phyloP scores from a whole-genome alignment of 1,284 basidiomycete genomes.

The Tranzscheliella williamsii region DNA sequence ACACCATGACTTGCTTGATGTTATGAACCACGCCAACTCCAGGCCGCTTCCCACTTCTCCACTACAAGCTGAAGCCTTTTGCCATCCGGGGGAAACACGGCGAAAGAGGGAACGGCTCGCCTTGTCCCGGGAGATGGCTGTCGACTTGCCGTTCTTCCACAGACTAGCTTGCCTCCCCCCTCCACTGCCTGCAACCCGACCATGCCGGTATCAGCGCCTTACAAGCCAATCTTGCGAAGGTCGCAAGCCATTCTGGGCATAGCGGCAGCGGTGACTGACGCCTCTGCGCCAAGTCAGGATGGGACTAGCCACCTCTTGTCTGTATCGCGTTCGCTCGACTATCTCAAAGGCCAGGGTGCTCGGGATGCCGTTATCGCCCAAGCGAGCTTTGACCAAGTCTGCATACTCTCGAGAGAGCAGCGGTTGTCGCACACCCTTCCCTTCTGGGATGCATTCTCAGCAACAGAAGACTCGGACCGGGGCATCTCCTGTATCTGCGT shows the following conservation, averaged over 20 bases:
- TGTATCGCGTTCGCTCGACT: neutral
- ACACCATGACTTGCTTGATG: too few species aligned
- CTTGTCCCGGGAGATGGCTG: too few species aligned
- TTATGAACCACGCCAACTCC: too few species aligned
- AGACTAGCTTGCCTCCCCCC: too few species aligned
- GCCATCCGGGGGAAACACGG: too few species aligned
- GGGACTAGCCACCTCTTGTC: neutral
- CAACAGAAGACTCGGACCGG: slow-evolving; percentile 18
- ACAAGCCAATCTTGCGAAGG: neutral
- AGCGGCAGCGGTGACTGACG: neutral
- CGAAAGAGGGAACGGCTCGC: too few species aligned
- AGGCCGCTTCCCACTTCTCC: too few species aligned
- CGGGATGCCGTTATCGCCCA: slow-evolving; percentile 18
- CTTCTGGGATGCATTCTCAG: slow-evolving; percentile 43
- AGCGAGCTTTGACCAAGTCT: slow-evolving; percentile 36
- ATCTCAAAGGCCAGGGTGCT: slow-evolving; percentile 12
- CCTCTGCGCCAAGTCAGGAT: neutral
- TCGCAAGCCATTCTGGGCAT: neutral
- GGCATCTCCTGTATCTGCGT: slow-evolving; percentile 18
- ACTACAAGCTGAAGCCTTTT: too few species aligned
- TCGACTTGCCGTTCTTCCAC: too few species aligned
- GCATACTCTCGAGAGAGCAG: slow-evolving; percentile 27
- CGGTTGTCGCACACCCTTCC: slow-evolving; percentile 34
- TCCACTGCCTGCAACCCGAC: too few species aligned
- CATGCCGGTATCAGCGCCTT: neutral